A percentile compares a stretch with the other conserved stretches of the same genome.
Evolutionary conservation across 2,329 filamentous ascomycete species (phyloP).

Genomic region (Anthostomella pinea): DNA sequence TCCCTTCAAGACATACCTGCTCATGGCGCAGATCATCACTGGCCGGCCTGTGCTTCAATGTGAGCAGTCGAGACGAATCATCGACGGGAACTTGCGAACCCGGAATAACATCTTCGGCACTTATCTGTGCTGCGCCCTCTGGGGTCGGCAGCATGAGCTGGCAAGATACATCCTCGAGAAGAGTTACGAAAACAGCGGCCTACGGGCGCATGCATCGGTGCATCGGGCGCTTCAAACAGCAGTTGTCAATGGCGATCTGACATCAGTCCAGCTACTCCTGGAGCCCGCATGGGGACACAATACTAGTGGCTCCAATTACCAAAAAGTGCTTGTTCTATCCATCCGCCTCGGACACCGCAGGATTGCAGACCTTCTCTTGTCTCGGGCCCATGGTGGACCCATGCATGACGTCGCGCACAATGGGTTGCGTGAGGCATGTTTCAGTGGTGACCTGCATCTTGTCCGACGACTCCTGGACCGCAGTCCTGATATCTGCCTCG

Average conservation of each 20-base stretch:
- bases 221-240: not conserved
- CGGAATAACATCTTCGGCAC: not conserved
- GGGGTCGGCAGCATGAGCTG: not conserved
- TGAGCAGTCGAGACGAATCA: not conserved
- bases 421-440: conserved; percentile 3
- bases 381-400: not conserved
- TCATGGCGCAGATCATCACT: conserved; percentile 1
- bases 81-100: not conserved
- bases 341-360: not conserved
- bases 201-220: not conserved
- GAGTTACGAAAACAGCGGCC: not conserved
- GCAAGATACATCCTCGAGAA: not conserved
- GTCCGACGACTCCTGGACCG: not conserved
- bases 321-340: not conserved
- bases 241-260: not conserved
- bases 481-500: not conserved
- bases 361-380: conserved; percentile 1
- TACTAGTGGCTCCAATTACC: not conserved
- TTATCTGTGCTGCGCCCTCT: not conserved
- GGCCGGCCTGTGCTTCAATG: conserved; percentile 1
- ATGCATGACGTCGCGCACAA: conserved; percentile 2
- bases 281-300: not conserved
- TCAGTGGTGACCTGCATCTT: conserved; percentile 1
- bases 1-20: not conserved
- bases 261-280: not conserved